Evolutionary conservation across 768 basidiomycete genomes (phyloP).

Genomic region (Piloderma croceum): DNA sequence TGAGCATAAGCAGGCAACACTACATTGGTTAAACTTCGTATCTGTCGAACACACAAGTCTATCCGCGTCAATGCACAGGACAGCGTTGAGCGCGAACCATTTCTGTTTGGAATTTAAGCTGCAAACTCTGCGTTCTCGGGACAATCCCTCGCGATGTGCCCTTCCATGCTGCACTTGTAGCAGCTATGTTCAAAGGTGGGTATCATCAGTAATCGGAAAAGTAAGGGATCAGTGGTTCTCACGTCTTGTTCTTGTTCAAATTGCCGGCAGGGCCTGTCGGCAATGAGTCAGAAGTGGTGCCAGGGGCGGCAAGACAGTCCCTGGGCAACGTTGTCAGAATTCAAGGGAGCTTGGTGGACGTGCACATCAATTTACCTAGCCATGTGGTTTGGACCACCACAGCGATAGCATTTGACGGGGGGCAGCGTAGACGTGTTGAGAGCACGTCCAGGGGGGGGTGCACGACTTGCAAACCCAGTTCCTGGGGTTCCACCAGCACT

Average conservation of each 20-base stretch:
- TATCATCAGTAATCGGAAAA: too few species aligned
- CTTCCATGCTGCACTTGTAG: conserved; percentile 84
- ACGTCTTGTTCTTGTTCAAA: conserved; percentile 68
- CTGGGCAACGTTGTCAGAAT: conserved; percentile 29
- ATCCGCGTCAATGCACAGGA: too few species aligned
- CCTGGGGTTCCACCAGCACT: conserved; percentile 38
- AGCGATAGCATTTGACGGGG: conserved; percentile 84
- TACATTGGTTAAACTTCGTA: too few species aligned
- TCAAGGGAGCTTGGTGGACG: conserved; percentile 7
- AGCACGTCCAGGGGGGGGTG: conserved; percentile 67
- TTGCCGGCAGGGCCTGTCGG: conserved; percentile 41
- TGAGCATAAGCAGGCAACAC: too few species aligned
- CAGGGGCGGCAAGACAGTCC: conserved; percentile 77
- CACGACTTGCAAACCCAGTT: conserved; percentile 55
- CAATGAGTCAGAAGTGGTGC: conserved; percentile 43
- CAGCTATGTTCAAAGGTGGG: too few species aligned
- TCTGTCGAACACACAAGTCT: too few species aligned
- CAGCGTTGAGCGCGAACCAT: too few species aligned
- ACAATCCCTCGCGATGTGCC: conserved; percentile 67
- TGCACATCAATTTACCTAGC: conserved; percentile 47
- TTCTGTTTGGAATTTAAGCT: too few species aligned
- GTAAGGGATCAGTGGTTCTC: too few species aligned
- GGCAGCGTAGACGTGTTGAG: conserved; percentile 74
- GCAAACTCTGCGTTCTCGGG: conserved; percentile 39
- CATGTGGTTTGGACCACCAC: conserved; percentile 85